Conservation (phyloP, 345 rosid genomes). For the Theobroma cacao region DNA sequence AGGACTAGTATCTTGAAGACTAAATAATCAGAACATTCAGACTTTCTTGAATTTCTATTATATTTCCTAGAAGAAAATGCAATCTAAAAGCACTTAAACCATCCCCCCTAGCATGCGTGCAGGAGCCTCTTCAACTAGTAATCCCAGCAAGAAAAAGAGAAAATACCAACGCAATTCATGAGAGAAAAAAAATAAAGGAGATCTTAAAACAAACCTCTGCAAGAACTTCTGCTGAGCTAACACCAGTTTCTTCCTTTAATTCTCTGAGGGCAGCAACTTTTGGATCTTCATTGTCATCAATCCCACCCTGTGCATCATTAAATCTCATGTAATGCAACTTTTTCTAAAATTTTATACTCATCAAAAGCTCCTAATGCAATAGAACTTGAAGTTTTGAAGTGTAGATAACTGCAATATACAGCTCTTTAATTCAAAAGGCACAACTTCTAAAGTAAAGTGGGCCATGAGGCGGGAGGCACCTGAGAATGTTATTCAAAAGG, state of each 20-base stretch:
- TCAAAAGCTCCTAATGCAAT: not conserved
- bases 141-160: not conserved
- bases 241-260: constrained; percentile 89
- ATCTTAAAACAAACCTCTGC: constrained; percentile 61
- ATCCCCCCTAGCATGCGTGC: not conserved
- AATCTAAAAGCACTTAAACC: not conserved
- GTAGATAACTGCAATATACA: not conserved
- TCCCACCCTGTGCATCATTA: constrained; percentile 62
- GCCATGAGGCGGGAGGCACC: not conserved
- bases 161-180: not conserved
- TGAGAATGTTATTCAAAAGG: not conserved
- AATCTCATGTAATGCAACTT: not conserved
- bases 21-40: not conserved
- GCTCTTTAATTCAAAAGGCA: not conserved
- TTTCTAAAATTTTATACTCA: not conserved
- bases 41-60: not conserved
- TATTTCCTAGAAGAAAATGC: not conserved
- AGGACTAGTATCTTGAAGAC: not conserved
- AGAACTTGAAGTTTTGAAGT: not conserved
- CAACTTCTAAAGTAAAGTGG: not conserved
- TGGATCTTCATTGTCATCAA: constrained; percentile 89
- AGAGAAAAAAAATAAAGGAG: not conserved
- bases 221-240: constrained; percentile 70
- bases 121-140: not conserved
- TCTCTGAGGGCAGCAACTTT: constrained; percentile 79